Base-by-base conservation (phyloP, 352 stramenopile species). In the Phytopythium ostracodes region DNA sequence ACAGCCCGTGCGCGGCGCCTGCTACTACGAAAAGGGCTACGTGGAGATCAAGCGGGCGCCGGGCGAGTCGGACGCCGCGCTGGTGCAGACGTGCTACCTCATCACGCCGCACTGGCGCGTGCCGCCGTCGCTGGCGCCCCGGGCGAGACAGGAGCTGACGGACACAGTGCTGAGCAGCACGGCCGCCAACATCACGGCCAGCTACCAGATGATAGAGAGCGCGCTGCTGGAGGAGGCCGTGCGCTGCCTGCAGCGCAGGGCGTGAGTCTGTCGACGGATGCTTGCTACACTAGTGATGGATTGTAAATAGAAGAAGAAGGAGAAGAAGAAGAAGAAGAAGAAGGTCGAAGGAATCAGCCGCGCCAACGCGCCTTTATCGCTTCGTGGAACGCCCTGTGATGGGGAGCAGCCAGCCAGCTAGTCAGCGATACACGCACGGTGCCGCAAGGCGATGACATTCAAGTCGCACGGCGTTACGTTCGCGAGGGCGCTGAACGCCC, bases 121-220 rank as follows among this genome's bases (percentile, higher is more conserved):
- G 31, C 11, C 8, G 31, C 15, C 31, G 33, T 46, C 52, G 52
- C 67, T 71, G 15, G 29, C 49, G 15, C 11, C 43, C 0, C 18
- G 24, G 29, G 46, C 42, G 14, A 12, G 20, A 4, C 40, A 11
- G 7, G 31, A 54, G 43, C 25, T 62, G 18, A 35, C 40, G 22
- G 43, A 54, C 43, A 43, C 40, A 11, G 43, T 52, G 27, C 27
- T 62, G 4, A 52, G 46, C 43, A 35, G 42, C 40, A 62, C 56
- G 29, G 29, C 56, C 1, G 40, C 43, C 24, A 62, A 62, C 27
- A 53, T 62, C 42, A 49, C 31, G 27, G 27, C 43, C 56, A 62
- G 56, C 42, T 62, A 51, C 43, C 56, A 62, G 42, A 62, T 62
- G 56, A 62, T 62, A 9, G 56, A 62, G 56, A 62, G 46, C 56